These are phyloP conservation scores for Linum tenue DNA, from an alignment of 345 rosid species.

Conservation along the genomic window DNA sequence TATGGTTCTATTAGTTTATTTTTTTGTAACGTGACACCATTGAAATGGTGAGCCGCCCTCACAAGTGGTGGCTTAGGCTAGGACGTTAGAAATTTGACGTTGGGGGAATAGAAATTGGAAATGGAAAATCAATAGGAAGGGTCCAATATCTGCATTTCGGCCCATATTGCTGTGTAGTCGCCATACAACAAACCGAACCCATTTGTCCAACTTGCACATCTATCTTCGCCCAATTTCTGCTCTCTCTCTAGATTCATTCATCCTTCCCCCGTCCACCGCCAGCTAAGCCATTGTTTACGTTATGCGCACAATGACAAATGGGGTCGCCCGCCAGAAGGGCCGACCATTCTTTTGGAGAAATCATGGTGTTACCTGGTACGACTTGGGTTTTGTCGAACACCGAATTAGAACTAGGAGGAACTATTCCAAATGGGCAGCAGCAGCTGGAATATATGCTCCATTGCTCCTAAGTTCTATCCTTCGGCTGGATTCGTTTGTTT, in stretches of 20 bases:
- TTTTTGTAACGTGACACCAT: background rate
- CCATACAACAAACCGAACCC: background rate
- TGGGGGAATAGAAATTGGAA: background rate
- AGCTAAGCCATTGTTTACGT: background rate
- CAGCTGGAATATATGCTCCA: background rate
- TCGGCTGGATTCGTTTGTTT: background rate
- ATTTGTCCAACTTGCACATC: background rate
- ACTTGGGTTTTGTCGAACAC: background rate
- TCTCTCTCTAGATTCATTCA: background rate
- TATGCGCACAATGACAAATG: background rate
- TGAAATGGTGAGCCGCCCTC: background rate
- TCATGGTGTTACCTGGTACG: slow-evolving; percentile 60
- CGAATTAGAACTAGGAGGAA: background rate
- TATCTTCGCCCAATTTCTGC: background rate
- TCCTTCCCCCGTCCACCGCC: background rate
- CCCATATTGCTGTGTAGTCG: background rate
- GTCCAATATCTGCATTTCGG: background rate
- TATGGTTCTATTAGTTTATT: background rate
- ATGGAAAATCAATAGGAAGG: background rate
- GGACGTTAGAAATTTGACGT: background rate
- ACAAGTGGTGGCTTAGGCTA: background rate
- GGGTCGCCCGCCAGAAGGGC: background rate
- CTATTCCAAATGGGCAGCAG: background rate
- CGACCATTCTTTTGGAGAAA: too few species aligned
- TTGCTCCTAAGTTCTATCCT: too few species aligned